These are phyloP conservation scores for Ambrosiella cleistominuta DNA, from an alignment of 2,329 filamentous ascomycete species.

Conservation along the genomic window DNA sequence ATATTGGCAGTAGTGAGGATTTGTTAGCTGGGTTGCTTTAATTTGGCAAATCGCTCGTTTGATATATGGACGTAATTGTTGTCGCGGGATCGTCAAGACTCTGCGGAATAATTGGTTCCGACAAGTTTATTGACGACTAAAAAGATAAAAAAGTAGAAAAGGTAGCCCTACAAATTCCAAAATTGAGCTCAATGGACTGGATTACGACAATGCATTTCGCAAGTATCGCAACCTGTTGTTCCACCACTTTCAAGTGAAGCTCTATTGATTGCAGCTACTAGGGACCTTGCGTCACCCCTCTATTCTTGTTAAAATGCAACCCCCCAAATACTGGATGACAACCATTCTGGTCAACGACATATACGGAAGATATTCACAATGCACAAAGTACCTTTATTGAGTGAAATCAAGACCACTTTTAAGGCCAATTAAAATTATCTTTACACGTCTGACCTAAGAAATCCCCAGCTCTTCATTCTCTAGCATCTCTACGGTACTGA, in stretches of 20 bases:
- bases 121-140: background rate
- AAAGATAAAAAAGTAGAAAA: background rate
- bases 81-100: background rate
- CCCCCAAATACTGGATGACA: background rate
- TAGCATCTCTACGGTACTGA: too few relatives aligned
- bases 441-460: background rate
- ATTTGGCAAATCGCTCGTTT: background rate
- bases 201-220: background rate
- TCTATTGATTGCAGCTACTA: background rate
- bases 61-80: background rate
- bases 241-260: background rate
- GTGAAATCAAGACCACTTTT: too few relatives aligned
- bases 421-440: background rate
- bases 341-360: background rate
- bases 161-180: background rate
- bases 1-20: background rate
- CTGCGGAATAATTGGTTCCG: background rate
- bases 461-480: background rate
- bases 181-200: background rate
- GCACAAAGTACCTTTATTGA: too few relatives aligned
- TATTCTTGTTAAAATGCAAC: background rate
- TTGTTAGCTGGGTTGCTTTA: background rate
- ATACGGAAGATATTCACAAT: background rate
- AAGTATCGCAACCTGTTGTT: background rate
- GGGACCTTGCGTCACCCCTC: slow-evolving; percentile 7